phyloP scores from a whole-genome alignment of 306 rosid species.

The Leucaena leucocephala region DNA sequence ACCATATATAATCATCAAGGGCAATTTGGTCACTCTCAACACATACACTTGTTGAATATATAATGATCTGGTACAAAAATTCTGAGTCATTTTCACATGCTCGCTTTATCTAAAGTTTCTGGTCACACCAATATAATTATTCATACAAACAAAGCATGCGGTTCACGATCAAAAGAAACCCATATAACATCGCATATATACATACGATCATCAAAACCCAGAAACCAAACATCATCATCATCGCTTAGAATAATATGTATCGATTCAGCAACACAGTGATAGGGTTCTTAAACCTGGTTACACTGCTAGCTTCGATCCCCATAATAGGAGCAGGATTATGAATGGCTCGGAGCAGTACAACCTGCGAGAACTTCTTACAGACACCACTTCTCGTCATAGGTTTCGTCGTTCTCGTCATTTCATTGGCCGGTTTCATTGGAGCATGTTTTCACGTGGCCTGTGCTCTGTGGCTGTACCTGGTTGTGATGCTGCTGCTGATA shows the following conservation, averaged over 20 bases:
- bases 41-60: neutral
- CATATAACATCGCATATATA: neutral
- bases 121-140: neutral
- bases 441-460: slow-evolving; percentile 94
- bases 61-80: neutral
- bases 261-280: slow-evolving; percentile 94
- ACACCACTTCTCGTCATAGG: slow-evolving; percentile 83
- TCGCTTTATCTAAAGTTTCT: slow-evolving; percentile 4
- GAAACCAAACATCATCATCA: neutral
- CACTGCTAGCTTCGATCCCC: slow-evolving; percentile 89
- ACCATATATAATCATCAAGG: neutral
- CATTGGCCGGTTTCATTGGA: slow-evolving; percentile 90
- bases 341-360: slow-evolving; percentile 88
- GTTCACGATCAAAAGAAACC: slow-evolving; percentile 10
- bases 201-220: neutral
- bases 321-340: slow-evolving; percentile 91
- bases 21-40: neutral
- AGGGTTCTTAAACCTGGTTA: slow-evolving; percentile 81
- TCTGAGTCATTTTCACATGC: neutral
- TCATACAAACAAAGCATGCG: neutral
- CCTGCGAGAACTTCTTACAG: slow-evolving; percentile 80
- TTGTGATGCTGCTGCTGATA: slow-evolving; percentile 78
- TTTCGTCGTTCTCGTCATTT: slow-evolving; percentile 72
- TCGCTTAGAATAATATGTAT: slow-evolving; percentile 37
- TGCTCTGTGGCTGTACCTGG: slow-evolving; percentile 88